Percentiles rank a stretch among this genome's conserved stretches.
Evolutionary conservation across 75 land plant genomes (phyloP).

Genomic region (Chamaecyparis obtusa): DNA sequence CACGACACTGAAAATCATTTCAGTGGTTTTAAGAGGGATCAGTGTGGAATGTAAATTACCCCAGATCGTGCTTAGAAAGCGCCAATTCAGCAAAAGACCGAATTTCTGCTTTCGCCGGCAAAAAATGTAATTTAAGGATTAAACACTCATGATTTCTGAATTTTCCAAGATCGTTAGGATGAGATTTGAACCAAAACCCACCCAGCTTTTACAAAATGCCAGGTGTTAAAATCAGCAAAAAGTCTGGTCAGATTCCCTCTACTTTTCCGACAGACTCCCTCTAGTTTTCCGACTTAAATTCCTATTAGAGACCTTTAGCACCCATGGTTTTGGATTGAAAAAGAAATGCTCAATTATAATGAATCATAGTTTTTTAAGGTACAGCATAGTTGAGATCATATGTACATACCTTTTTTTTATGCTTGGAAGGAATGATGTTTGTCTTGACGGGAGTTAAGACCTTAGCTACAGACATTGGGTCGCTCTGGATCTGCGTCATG

Average conservation of each 20-base stretch:
- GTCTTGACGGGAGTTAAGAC: conserved; percentile 58
- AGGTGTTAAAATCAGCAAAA: not conserved
- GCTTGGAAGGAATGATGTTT: conserved; percentile 57
- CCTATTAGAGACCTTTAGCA: not conserved
- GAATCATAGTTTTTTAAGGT: not conserved
- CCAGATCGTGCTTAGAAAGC: not conserved
- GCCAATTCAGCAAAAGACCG: not conserved
- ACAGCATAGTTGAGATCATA: not conserved
- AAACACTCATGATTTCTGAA: not conserved
- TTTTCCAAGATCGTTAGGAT: not conserved
- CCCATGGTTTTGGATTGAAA: not conserved
- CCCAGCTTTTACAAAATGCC: not conserved
- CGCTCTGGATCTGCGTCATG: conserved; percentile 62
- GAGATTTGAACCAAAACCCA: not conserved
- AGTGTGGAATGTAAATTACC: not conserved
- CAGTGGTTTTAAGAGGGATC: not conserved
- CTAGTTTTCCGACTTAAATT: not conserved
- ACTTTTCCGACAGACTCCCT: not conserved
- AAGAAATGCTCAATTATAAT: not conserved
- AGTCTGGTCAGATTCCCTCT: not conserved
- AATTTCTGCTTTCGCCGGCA: not conserved
- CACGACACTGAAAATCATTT: not conserved
- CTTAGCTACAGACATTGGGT: conserved; percentile 66
- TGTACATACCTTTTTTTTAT: conserved; percentile 65
- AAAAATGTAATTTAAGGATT: not conserved